These are phyloP conservation scores for Pyricularia pennisetigena DNA, from an alignment of 2,329 filamentous ascomycete species.

Conservation along the genomic window DNA sequence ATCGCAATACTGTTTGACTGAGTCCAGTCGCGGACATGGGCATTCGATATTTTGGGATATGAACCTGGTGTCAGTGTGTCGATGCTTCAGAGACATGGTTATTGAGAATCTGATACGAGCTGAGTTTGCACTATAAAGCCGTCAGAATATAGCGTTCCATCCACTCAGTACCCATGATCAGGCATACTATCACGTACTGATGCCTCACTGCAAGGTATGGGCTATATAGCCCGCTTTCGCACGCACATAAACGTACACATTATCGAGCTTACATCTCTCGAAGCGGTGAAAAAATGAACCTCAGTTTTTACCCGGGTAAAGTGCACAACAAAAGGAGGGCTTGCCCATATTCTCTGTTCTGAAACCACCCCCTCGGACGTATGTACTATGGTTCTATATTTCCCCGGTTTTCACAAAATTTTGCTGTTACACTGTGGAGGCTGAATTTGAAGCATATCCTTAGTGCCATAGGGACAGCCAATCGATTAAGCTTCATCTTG, in stretches of 20 bases:
- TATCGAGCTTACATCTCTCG: not conserved
- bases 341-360: not conserved
- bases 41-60: not conserved
- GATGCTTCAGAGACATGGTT: not conserved
- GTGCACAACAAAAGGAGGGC: not conserved
- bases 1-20: no score
- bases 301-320: not conserved
- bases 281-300: not conserved
- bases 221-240: not conserved
- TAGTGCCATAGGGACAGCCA: no score
- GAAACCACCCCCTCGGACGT: no score
- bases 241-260: not conserved
- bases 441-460: no score
- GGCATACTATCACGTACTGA: not conserved
- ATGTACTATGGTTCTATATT: no score
- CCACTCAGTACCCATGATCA: not conserved
- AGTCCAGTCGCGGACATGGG: no score
- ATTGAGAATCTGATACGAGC: not conserved
- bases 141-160: not conserved
- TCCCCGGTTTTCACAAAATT: no score
- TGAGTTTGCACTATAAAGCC: not conserved
- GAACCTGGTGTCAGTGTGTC: not conserved
- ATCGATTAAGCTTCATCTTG: not conserved
- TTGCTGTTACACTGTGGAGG: no score
- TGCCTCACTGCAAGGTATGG: not conserved